These are phyloP conservation scores for Blastocladiella emersonii DNA, from an alignment of 371 early-diverging fungal genomes.

Conservation along the genomic window DNA sequence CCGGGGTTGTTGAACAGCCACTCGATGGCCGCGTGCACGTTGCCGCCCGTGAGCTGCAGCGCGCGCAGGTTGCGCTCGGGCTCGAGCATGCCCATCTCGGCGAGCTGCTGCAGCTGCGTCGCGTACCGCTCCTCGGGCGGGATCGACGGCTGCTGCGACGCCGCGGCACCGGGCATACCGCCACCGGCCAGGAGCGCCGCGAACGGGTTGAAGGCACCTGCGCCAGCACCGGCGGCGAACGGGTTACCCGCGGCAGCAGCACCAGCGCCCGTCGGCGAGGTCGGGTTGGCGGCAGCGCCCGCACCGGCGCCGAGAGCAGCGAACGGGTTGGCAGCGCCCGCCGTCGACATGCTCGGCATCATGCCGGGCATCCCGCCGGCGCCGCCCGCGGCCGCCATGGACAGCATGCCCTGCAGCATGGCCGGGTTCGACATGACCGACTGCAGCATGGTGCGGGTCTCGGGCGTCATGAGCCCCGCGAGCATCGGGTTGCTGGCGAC, in stretches of 20 bases:
- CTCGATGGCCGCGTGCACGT: conserved; percentile 89
- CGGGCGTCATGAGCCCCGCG: conserved; percentile 60
- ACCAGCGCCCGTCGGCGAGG: background rate
- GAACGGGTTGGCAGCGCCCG: conserved; percentile 37
- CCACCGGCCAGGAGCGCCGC: conserved; percentile 19
- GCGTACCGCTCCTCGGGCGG: conserved; percentile 84
- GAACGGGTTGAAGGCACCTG: conserved; percentile 18
- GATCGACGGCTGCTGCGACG: conserved; percentile 24
- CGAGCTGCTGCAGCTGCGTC: conserved; percentile 78
- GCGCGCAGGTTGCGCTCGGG: conserved; percentile 79
- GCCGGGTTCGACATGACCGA: conserved; percentile 70
- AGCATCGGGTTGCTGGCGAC: conserved; percentile 67
- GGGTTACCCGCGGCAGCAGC: background rate
- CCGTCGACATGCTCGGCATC: conserved; percentile 9
- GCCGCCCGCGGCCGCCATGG: conserved; percentile 54
- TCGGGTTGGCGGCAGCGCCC: conserved; percentile 12
- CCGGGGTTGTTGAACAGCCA: conserved; percentile 7
- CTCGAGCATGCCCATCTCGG: conserved; percentile 94
- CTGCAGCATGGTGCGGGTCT: conserved; percentile 51
- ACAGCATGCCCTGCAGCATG: conserved; percentile 56
- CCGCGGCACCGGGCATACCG: conserved; percentile 5
- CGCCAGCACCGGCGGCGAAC: background rate
- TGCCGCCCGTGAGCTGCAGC: conserved; percentile 66
- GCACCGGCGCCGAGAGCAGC: conserved; percentile 37
- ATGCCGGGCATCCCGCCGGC: conserved; percentile 20